Conservation (phyloP, 1,284 basidiomycete species). For the Marasmius oreades region DNA sequence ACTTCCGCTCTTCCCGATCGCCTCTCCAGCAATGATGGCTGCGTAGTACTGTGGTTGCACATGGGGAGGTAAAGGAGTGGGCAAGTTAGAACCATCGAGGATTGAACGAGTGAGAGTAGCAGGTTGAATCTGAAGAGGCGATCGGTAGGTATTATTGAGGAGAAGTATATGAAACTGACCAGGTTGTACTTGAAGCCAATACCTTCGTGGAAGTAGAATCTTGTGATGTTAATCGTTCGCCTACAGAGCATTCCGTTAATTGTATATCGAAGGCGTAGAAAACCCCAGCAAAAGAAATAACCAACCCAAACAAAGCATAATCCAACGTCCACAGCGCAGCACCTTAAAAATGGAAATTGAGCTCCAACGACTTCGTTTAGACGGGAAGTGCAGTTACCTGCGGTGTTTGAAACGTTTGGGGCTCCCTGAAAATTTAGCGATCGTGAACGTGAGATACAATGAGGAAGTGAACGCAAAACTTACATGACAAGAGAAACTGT, state of each 20-base stretch:
- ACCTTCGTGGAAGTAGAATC: slow-evolving; percentile 43
- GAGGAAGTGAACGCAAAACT: slow-evolving; percentile 10
- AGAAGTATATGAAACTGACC: slow-evolving; percentile 21
- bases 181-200: slow-evolving; percentile 48
- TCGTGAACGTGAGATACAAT: background rate
- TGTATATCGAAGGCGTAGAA: slow-evolving; percentile 14
- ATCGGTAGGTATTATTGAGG: background rate
- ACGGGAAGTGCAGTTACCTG: slow-evolving; percentile 35
- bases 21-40: slow-evolving; percentile 46
- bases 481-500: slow-evolving; percentile 47
- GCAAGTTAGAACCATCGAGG: slow-evolving; percentile 44
- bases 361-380: background rate
- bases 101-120: slow-evolving; percentile 48
- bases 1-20: slow-evolving; percentile 30
- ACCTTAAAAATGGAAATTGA: background rate
- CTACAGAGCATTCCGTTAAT: slow-evolving; percentile 28
- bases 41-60: slow-evolving; percentile 62
- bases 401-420: slow-evolving; percentile 65
- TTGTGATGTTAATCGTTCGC: slow-evolving; percentile 22
- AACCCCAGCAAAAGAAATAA: background rate
- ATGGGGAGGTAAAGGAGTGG: slow-evolving; percentile 46
- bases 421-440: slow-evolving; percentile 43
- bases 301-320: slow-evolving; percentile 52
- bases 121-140: slow-evolving; percentile 46
- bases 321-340: slow-evolving; percentile 69